Evolutionary conservation across 768 basidiomycete species (phyloP).

Genomic region (Lentinula sp.): DNA sequence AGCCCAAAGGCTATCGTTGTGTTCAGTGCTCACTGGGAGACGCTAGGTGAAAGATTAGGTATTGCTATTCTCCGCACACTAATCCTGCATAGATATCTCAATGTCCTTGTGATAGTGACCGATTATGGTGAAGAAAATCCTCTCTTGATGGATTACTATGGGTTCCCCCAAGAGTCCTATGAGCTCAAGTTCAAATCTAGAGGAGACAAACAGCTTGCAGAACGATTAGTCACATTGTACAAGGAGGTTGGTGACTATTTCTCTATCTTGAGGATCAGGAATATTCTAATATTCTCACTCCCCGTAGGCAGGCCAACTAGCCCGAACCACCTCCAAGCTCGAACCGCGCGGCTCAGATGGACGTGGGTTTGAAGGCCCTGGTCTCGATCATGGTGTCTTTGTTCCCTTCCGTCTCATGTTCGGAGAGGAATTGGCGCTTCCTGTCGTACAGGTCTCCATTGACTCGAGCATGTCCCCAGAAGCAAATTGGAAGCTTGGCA

Average conservation of each 20-base stretch:
- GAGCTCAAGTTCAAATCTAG: slow-evolving; percentile 60
- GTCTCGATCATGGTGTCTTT: slow-evolving; percentile 77
- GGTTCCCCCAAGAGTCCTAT: slow-evolving; percentile 56
- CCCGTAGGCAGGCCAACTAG: slow-evolving; percentile 43
- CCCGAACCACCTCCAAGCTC: slow-evolving; percentile 38
- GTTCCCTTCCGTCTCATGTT: slow-evolving; percentile 79
- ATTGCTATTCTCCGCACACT: slow-evolving; percentile 6
- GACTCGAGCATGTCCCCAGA: slow-evolving; percentile 53
- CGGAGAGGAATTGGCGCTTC: slow-evolving; percentile 57
- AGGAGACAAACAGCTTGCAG: slow-evolving; percentile 52
- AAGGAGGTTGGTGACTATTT: slow-evolving; percentile 31
- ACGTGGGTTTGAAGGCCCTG: slow-evolving; percentile 55
- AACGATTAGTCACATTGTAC: slow-evolving; percentile 55
- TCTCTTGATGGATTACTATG: slow-evolving; percentile 69
- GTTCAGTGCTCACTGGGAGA: slow-evolving; percentile 84
- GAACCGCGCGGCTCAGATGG: slow-evolving; percentile 65
- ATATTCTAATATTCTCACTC: not conserved
- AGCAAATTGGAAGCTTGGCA: slow-evolving; percentile 60
- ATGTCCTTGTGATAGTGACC: slow-evolving; percentile 40
- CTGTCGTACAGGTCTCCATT: slow-evolving; percentile 68
- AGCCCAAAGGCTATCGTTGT: slow-evolving; percentile 56
- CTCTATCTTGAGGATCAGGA: not conserved
- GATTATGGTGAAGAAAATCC: slow-evolving; percentile 78
- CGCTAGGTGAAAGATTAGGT: slow-evolving; percentile 51
- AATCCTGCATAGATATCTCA: not conserved